These are phyloP conservation scores for Pseudomonodictys pantanalensis DNA, from an alignment of 495 filamentous ascomycete genomes.

Conservation along the genomic window DNA sequence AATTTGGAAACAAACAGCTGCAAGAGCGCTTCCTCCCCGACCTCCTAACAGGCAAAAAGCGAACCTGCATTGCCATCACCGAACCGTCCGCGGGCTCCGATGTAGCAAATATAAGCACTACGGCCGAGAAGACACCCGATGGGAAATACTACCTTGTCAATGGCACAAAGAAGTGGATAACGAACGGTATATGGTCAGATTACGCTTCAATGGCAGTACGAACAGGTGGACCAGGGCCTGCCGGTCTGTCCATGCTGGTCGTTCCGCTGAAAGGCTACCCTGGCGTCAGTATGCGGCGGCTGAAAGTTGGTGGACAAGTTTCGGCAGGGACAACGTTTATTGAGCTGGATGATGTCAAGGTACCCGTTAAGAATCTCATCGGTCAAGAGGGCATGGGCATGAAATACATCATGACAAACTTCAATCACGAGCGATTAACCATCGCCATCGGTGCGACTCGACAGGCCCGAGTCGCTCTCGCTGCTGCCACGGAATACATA, in stretches of 20 bases:
- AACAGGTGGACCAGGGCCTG: constrained; percentile 62
- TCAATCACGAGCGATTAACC: constrained; percentile 74
- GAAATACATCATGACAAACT: constrained; percentile 77
- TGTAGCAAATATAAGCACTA: constrained; percentile 67
- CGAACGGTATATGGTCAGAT: constrained; percentile 73
- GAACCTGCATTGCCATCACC: constrained; percentile 74
- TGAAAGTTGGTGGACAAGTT: constrained; percentile 59
- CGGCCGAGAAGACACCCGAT: constrained; percentile 59
- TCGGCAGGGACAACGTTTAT: constrained; percentile 72
- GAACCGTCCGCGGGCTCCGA: constrained; percentile 71
- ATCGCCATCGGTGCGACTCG: constrained; percentile 64
- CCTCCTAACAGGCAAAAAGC: constrained; percentile 61
- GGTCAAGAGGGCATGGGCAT: constrained; percentile 70
- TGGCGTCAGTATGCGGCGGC: constrained; percentile 63
- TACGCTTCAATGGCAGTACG: constrained; percentile 72
- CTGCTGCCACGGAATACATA: constrained; percentile 64
- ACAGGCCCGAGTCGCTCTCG: constrained; percentile 61
- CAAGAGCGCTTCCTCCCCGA: constrained; percentile 65
- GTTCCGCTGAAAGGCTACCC: constrained; percentile 62
- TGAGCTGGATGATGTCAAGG: constrained; percentile 68
- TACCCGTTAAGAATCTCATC: constrained; percentile 66
- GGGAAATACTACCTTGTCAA: constrained; percentile 70
- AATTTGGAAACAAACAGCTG: constrained; percentile 59
- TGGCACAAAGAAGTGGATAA: constrained; percentile 81
- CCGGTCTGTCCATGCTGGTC: constrained; percentile 64